Conservation (phyloP, 106 monocot species). For the Platanthera guangdongensis region DNA sequence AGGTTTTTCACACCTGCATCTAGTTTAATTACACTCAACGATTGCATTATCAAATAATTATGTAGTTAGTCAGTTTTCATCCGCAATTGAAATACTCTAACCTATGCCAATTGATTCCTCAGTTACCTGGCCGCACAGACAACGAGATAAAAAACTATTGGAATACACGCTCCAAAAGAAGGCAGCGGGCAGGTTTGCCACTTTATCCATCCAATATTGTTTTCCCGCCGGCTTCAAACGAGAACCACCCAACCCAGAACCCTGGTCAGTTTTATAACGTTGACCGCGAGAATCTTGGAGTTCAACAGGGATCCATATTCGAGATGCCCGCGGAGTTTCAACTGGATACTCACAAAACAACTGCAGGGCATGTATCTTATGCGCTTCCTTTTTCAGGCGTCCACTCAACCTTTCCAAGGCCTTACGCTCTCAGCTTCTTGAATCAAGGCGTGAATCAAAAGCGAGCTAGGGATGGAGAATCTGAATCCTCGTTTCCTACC, state of each 20-base stretch:
- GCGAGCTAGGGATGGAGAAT: constrained; percentile 1
- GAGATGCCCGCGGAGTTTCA: constrained; percentile 11
- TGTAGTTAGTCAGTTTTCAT: background rate
- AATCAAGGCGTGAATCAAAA: background rate
- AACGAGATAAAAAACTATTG: constrained; percentile 79
- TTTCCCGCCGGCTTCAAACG: constrained; percentile 5
- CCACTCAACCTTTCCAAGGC: background rate
- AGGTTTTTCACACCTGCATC: no score
- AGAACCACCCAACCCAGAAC: constrained; percentile 17
- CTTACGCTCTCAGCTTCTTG: background rate
- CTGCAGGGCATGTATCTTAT: constrained; percentile 24
- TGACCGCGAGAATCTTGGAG: constrained; percentile 13
- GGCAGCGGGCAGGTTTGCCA: constrained; percentile 42
- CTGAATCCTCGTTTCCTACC: constrained; percentile 11
- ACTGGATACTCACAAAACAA: constrained; percentile 16
- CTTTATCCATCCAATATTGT: constrained; percentile 27
- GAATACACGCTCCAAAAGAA: constrained; percentile 58
- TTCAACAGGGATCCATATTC: constrained; percentile 12
- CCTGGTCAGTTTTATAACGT: constrained; percentile 6
- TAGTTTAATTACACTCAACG: background rate
- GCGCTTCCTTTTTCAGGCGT: background rate
- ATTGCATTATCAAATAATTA: background rate
- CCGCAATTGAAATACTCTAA: background rate
- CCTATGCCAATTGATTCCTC: background rate
- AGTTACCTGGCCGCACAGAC: constrained; percentile 75